These are phyloP conservation scores for Leucosporidium scottii DNA, from an alignment of 768 basidiomycete species.

Conservation along the genomic window DNA sequence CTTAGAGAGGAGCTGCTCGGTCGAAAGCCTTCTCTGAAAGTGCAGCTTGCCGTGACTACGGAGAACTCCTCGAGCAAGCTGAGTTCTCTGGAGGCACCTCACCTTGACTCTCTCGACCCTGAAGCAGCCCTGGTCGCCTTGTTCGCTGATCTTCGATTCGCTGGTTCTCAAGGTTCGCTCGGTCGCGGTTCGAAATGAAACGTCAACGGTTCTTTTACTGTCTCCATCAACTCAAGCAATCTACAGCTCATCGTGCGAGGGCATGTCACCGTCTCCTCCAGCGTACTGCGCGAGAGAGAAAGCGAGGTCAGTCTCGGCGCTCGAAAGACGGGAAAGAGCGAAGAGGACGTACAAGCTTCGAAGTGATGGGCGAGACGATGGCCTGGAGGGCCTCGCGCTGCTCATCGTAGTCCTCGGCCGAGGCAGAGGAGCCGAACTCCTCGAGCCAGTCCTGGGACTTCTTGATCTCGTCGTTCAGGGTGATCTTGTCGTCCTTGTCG, in stretches of 20 bases:
- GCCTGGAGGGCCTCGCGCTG: constrained; percentile 58
- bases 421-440: constrained; percentile 64
- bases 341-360: constrained; percentile 48
- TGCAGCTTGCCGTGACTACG: too few species aligned
- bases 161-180: too few species aligned
- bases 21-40: too few species aligned
- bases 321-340: neutral
- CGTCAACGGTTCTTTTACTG: too few species aligned
- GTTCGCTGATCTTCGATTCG: too few species aligned
- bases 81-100: too few species aligned
- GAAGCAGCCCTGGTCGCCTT: too few species aligned
- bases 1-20: too few species aligned
- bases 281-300: constrained; percentile 2
- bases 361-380: constrained; percentile 74
- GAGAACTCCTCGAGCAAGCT: too few species aligned
- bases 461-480: constrained; percentile 70
- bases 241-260: constrained; percentile 13
- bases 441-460: constrained; percentile 90
- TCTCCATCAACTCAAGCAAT: neutral
- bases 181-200: too few species aligned
- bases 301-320: neutral
- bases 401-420: constrained; percentile 84
- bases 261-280: constrained; percentile 1
- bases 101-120: too few species aligned
- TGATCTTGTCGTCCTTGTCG: constrained; percentile 69